A percentile compares a stretch with the other conserved stretches of the same genome.
phyloP scores from a whole-genome alignment of 2,329 filamentous ascomycete genomes.

The Fusarium pininemorale region DNA sequence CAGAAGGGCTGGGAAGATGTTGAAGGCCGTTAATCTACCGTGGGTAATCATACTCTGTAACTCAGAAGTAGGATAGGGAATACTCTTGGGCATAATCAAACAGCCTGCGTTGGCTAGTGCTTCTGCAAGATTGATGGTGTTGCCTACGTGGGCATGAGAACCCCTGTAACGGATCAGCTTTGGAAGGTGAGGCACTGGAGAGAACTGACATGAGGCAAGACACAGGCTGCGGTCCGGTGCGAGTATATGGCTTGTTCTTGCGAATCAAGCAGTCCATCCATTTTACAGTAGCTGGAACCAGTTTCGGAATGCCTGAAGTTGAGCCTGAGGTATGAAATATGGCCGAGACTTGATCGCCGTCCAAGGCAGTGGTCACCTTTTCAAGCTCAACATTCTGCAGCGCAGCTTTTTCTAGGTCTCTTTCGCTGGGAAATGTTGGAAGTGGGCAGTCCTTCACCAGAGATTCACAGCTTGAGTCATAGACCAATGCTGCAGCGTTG shows the following conservation, averaged over 20 bases:
- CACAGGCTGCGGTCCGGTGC: background rate
- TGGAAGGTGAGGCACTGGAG: accelerated
- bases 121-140: background rate
- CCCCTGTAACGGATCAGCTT: background rate
- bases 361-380: background rate
- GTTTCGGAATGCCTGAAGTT: constrained; percentile 2
- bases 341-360: background rate
- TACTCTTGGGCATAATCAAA: background rate
- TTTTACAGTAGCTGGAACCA: background rate
- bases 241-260: background rate
- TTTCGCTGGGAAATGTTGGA: background rate
- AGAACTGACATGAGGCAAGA: background rate
- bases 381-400: background rate
- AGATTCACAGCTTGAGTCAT: background rate
- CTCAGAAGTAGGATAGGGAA: background rate
- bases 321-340: constrained; percentile 9
- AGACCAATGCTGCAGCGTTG: background rate
- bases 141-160: constrained; percentile 4
- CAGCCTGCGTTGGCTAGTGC: background rate
- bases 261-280: constrained; percentile 16
- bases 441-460: background rate
- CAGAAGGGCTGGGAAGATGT: background rate
- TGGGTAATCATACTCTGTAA: constrained; percentile 3
- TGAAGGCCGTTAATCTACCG: background rate
- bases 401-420: accelerated